Percentiles rank a stretch among this genome's conserved stretches.
Conservation (phyloP, 2,329 filamentous ascomycete genomes). For the Hirsutella minnesotensis region DNA sequence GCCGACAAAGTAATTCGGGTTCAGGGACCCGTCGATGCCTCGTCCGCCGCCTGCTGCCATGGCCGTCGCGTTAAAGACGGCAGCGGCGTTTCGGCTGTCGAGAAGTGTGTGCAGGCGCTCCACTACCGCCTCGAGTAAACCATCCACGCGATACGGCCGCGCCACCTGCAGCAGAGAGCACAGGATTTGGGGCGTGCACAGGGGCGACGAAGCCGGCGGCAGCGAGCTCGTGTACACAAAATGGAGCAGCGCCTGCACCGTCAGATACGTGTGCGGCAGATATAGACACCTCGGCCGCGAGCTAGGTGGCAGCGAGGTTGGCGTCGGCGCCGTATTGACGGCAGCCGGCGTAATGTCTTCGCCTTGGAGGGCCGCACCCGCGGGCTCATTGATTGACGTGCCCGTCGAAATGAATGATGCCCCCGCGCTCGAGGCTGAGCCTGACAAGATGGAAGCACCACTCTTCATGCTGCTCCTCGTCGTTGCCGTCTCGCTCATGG, state of each 20-base stretch:
- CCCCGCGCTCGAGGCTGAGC: slow-evolving; percentile 22
- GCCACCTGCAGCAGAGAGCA: slow-evolving; percentile 92
- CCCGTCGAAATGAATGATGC: slow-evolving; percentile 32
- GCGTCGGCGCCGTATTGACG: slow-evolving; percentile 45
- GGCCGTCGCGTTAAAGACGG: slow-evolving; percentile 94
- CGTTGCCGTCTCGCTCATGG: slow-evolving; percentile 26
- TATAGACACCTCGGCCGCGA: slow-evolving; percentile 78
- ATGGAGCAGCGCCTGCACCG: slow-evolving; percentile 79
- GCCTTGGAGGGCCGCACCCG: slow-evolving; percentile 19
- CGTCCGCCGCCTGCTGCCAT: slow-evolving; percentile 94
- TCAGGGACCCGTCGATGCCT: slow-evolving; percentile 57
- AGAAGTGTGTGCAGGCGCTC: slow-evolving; percentile 81
- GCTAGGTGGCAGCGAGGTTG: slow-evolving; percentile 42
- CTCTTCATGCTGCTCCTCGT: slow-evolving; percentile 17
- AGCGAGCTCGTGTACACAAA: slow-evolving; percentile 90
- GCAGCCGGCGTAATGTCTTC: slow-evolving; percentile 28
- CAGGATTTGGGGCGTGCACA: slow-evolving; percentile 89
- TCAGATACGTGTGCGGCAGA: slow-evolving; percentile 82
- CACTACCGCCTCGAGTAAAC: slow-evolving; percentile 82
- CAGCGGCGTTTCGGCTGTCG: slow-evolving; percentile 87
- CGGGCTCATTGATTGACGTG: slow-evolving; percentile 15
- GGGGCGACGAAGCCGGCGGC: slow-evolving; percentile 59
- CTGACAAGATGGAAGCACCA: slow-evolving; percentile 26
- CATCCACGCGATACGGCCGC: slow-evolving; percentile 85
- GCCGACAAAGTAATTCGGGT: slow-evolving; percentile 50